phyloP scores from a whole-genome alignment of 768 basidiomycete species.

The Lactarius tabidus region DNA sequence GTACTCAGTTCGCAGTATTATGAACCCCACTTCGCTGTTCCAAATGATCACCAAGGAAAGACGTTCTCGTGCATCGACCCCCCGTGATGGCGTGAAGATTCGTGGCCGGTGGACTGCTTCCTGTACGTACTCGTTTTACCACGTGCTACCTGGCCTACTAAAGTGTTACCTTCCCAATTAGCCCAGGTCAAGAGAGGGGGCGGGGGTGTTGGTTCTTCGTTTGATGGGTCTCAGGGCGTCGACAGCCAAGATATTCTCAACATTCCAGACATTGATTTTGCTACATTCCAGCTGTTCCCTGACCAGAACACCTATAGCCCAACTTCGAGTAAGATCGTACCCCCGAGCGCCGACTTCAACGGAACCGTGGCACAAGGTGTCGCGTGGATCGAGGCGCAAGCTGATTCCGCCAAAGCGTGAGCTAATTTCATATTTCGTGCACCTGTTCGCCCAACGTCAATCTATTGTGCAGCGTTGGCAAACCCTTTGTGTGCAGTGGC shows the following conservation, averaged over 20 bases:
- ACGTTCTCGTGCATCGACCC: constrained; percentile 9
- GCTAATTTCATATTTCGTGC: constrained; percentile 1
- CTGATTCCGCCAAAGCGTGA: constrained; percentile 23
- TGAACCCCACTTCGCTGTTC: constrained; percentile 25
- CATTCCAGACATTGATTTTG: constrained; percentile 35
- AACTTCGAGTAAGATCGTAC: constrained; percentile 3
- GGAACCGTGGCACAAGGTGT: constrained; percentile 32
- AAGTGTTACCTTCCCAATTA: constrained; percentile 1
- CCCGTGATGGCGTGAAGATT: constrained; percentile 21
- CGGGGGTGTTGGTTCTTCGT: constrained; percentile 30
- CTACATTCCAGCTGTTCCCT: constrained; percentile 39
- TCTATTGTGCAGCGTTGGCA: constrained; percentile 29
- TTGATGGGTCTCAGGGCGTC: constrained; percentile 37
- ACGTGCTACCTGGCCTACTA: neutral
- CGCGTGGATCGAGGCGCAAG: constrained; percentile 34
- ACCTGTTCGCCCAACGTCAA: neutral
- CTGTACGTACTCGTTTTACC: constrained; percentile 12
- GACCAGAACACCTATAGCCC: constrained; percentile 35
- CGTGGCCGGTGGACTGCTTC: constrained; percentile 30
- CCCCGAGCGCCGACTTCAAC: constrained; percentile 19
- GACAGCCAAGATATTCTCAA: constrained; percentile 38
- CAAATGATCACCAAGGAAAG: constrained; percentile 23
- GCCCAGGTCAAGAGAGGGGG: constrained; percentile 14
- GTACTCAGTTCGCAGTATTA: constrained; percentile 15
- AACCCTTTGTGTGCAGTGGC: constrained; percentile 33